phyloP scores from a whole-genome alignment of 2,329 filamentous ascomycete genomes.

The Penicillium sclerotiorum region DNA sequence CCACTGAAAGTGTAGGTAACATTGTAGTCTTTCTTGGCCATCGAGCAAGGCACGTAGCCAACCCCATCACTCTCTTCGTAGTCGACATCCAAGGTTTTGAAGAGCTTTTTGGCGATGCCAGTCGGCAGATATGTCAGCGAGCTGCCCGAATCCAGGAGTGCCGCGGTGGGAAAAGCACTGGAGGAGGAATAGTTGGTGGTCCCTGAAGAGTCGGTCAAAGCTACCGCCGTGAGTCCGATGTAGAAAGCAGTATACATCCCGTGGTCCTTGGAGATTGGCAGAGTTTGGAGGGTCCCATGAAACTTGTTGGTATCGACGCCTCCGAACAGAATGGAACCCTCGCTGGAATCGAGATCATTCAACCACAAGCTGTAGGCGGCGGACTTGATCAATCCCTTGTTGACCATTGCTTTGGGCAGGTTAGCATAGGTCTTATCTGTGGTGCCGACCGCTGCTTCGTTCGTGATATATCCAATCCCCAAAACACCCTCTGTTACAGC shows the following conservation, averaged over 20 bases:
- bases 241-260: constrained; percentile 64
- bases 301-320: constrained; percentile 71
- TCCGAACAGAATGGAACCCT: constrained; percentile 72
- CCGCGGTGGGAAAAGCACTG: constrained; percentile 42
- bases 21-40: constrained; percentile 52
- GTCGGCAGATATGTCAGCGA: constrained; percentile 45
- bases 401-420: constrained; percentile 66
- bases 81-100: constrained; percentile 59
- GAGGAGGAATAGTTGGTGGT: constrained; percentile 40
- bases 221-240: constrained; percentile 67
- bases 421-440: constrained; percentile 64
- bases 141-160: constrained; percentile 45
- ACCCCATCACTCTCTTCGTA: constrained; percentile 60
- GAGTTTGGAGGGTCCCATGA: constrained; percentile 62
- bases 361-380: constrained; percentile 76
- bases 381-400: constrained; percentile 63
- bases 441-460: constrained; percentile 65
- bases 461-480: constrained; percentile 78
- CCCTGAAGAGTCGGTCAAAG: constrained; percentile 36
- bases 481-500: constrained; percentile 68
- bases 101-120: constrained; percentile 51
- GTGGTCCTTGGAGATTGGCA: constrained; percentile 63
- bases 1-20: constrained; percentile 62
- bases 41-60: constrained; percentile 57
- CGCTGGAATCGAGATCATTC: constrained; percentile 68